A percentile compares a stretch with the other conserved stretches of the same genome.
Conservation (phyloP, 2,329 filamentous ascomycete genomes). For the Colletotrichum plurivorum region DNA sequence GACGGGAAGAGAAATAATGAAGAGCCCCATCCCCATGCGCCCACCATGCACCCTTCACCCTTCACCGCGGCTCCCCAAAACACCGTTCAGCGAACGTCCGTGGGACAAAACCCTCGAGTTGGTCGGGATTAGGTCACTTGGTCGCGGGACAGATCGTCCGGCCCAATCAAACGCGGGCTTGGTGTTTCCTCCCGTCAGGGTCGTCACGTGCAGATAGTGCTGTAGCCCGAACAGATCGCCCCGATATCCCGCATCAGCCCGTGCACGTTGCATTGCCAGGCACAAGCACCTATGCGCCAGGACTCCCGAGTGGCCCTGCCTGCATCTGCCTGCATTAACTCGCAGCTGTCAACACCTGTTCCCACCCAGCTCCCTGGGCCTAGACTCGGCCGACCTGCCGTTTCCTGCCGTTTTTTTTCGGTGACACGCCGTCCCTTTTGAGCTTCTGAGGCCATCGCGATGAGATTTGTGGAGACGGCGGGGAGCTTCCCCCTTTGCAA, state of each 20-base stretch:
- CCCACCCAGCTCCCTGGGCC: constrained; percentile 17
- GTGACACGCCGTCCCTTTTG: constrained; percentile 24
- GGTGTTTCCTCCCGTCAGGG: background rate
- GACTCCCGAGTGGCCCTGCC: background rate
- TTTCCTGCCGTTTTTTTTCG: constrained; percentile 9
- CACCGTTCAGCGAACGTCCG: background rate
- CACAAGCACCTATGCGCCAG: background rate
- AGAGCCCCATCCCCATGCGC: constrained; percentile 14
- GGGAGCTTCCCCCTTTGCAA: constrained; percentile 24
- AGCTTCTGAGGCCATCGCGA: constrained; percentile 36
- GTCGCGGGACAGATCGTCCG: constrained; percentile 34
- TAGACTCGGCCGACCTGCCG: constrained; percentile 35
- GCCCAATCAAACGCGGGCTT: constrained; percentile 22
- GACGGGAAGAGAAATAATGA: background rate
- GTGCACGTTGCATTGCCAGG: background rate
- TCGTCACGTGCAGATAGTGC: constrained; percentile 17
- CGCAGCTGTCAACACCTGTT: constrained; percentile 14
- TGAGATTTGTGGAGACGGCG: constrained; percentile 33
- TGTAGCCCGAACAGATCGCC: background rate
- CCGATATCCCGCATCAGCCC: background rate
- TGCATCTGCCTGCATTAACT: background rate
- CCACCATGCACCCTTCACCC: too few relatives aligned
- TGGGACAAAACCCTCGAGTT: constrained; percentile 10
- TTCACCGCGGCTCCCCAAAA: background rate
- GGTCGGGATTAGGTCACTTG: constrained; percentile 33